phyloP scores from a whole-genome alignment of 2,329 filamentous ascomycete genomes.

The Laburnicola sp. region DNA sequence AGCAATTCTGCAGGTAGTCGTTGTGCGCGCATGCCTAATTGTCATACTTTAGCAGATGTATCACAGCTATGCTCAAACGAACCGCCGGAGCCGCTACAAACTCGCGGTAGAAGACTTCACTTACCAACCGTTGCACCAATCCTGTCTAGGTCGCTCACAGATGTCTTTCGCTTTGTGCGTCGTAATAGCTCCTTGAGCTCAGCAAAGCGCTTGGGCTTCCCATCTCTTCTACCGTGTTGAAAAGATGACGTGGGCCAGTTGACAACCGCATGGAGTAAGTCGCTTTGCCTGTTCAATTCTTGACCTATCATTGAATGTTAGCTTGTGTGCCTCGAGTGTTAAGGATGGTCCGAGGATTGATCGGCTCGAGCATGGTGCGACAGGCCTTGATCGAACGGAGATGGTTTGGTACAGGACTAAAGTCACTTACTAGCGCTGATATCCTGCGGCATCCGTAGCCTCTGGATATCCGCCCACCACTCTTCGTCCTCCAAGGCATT shows the following conservation, averaged over 20 bases:
- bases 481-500: conserved; percentile 69
- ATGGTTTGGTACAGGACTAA: too few relatives aligned
- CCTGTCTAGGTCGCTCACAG: conserved; percentile 51
- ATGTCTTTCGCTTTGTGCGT: conserved; percentile 58
- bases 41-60: too few relatives aligned
- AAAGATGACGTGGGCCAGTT: conserved; percentile 59
- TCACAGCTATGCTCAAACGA: too few relatives aligned
- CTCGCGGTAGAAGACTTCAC: too few relatives aligned
- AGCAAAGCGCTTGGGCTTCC: conserved; percentile 54
- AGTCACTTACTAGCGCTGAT: conserved; percentile 45
- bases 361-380: too few relatives aligned
- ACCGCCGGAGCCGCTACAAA: too few relatives aligned
- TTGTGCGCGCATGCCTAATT: conserved; percentile 79
- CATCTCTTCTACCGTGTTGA: conserved; percentile 53
- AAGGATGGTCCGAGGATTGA: too few relatives aligned
- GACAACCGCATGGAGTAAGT: conserved; percentile 48
- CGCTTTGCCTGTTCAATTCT: conserved; percentile 50
- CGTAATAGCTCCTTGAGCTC: conserved; percentile 65
- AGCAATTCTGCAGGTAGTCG: conserved; percentile 67
- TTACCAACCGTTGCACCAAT: conserved; percentile 68
- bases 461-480: conserved; percentile 80
- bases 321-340: too few relatives aligned
- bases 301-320: too few relatives aligned
- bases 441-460: conserved; percentile 43
- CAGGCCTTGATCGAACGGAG: too few relatives aligned